Percentiles rank a stretch among this genome's conserved stretches.
Evolutionary conservation across 2,329 filamentous ascomycete genomes (phyloP).

Genomic region (Alternaria panax): DNA sequence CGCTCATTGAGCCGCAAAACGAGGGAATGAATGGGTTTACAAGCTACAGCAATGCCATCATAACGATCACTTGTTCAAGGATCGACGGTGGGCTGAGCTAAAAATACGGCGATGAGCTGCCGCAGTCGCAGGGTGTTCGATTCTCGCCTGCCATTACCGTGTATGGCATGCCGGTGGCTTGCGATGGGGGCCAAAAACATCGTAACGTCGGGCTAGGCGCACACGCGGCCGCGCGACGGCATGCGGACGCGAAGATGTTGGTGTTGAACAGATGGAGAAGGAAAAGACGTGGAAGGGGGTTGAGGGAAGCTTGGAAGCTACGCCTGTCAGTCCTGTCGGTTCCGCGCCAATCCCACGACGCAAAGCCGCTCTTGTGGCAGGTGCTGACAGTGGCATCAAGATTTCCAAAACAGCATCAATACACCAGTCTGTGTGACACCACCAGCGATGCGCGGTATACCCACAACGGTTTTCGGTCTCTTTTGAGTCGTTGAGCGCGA

Average conservation of each 20-base stretch:
- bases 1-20: background rate
- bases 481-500: too few species aligned
- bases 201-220: background rate
- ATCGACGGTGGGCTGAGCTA: constrained; percentile 20
- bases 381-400: background rate
- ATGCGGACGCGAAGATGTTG: background rate
- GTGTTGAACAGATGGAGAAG: background rate
- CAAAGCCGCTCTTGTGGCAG: background rate
- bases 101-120: constrained; percentile 24
- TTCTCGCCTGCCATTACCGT: constrained; percentile 17
- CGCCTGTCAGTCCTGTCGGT: background rate
- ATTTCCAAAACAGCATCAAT: background rate
- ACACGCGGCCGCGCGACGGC: background rate
- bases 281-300: background rate
- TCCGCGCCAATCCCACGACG: background rate
- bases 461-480: background rate
- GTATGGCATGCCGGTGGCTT: constrained; percentile 8
- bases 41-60: background rate
- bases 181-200: constrained; percentile 21
- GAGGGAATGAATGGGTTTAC: background rate
- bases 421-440: background rate
- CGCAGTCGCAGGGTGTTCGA: constrained; percentile 14
- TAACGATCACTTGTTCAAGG: background rate
- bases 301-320: background rate
- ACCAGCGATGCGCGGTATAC: background rate